Evolutionary conservation across 2,329 filamentous ascomycete species (phyloP).

Genomic region (Nemania serpens): DNA sequence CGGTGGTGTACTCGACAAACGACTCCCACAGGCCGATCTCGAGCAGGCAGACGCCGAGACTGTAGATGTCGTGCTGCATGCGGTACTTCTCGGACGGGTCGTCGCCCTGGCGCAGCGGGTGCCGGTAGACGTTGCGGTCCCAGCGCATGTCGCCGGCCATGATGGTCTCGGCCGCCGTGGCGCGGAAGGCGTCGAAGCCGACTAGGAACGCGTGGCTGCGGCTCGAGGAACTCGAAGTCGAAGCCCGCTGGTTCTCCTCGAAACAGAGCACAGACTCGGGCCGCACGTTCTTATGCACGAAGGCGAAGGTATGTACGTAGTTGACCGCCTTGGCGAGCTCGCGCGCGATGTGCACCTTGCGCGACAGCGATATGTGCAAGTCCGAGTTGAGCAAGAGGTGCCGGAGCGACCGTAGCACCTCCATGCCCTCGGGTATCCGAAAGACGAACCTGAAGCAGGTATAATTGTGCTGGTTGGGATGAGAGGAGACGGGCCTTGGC

Average conservation of each 20-base stretch:
- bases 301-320: conserved; percentile 43
- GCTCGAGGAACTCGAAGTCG: not conserved
- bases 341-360: too few relatives aligned
- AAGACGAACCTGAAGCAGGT: too few relatives aligned
- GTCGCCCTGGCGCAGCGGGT: conserved; percentile 3
- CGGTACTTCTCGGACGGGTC: not conserved
- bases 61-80: conserved; percentile 18
- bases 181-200: conserved; percentile 24
- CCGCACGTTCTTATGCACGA: conserved; percentile 51
- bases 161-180: not conserved
- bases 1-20: not conserved
- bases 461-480: not conserved
- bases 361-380: too few relatives aligned
- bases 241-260: not conserved
- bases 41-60: conserved; percentile 2
- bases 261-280: conserved; percentile 47
- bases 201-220: conserved; percentile 14
- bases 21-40: conserved; percentile 7
- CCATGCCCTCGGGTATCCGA: too few relatives aligned
- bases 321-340: not conserved
- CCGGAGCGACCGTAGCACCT: too few relatives aligned
- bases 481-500: not conserved
- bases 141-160: conserved; percentile 9
- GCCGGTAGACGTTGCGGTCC: conserved; percentile 23
- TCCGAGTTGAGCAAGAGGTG: not conserved